Percentiles rank a stretch among this genome's conserved stretches.
These are phyloP conservation scores for Heliamphora exappendiculata DNA, from an alignment of 148 eudicot genomes.

Conservation along the genomic window DNA sequence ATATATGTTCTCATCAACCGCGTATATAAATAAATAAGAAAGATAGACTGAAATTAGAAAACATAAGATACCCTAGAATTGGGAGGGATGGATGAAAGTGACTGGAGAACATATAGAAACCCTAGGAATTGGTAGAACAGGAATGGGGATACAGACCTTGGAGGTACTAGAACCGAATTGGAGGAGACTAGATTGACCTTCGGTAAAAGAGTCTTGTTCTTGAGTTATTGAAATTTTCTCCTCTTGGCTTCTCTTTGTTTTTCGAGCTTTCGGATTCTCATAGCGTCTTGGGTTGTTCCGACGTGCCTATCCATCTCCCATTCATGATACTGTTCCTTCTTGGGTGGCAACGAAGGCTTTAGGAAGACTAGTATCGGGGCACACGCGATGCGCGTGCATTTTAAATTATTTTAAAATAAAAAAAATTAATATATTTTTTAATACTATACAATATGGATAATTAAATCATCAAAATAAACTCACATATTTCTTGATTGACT, in stretches of 20 bases:
- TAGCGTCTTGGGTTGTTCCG: slow-evolving; percentile 89
- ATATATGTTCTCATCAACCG: neutral
- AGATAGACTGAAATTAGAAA: neutral
- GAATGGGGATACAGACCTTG: slow-evolving; percentile 35
- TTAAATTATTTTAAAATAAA: too few species aligned
- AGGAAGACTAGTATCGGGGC: too few species aligned
- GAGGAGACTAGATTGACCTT: slow-evolving; percentile 84
- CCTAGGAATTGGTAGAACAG: neutral
- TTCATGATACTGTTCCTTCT: slow-evolving; percentile 60
- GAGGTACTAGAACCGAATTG: slow-evolving; percentile 92
- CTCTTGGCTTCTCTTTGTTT: slow-evolving; percentile 94
- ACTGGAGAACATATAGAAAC: neutral
- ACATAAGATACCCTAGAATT: slow-evolving; percentile 1
- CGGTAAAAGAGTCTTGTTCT: slow-evolving; percentile 62
- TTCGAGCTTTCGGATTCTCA: slow-evolving; percentile 73
- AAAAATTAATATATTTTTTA: too few species aligned
- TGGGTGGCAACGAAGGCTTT: too few species aligned
- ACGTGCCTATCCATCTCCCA: slow-evolving; percentile 99
- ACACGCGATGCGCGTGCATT: too few species aligned
- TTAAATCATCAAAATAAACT: too few species aligned
- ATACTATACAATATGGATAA: too few species aligned
- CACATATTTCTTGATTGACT: too few species aligned
- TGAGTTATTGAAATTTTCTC: slow-evolving; percentile 72
- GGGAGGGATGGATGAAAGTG: neutral
- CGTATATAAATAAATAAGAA: neutral